Conservation (phyloP, 2,329 filamentous ascomycete species). For the Fusarium sterilihyphosum region DNA sequence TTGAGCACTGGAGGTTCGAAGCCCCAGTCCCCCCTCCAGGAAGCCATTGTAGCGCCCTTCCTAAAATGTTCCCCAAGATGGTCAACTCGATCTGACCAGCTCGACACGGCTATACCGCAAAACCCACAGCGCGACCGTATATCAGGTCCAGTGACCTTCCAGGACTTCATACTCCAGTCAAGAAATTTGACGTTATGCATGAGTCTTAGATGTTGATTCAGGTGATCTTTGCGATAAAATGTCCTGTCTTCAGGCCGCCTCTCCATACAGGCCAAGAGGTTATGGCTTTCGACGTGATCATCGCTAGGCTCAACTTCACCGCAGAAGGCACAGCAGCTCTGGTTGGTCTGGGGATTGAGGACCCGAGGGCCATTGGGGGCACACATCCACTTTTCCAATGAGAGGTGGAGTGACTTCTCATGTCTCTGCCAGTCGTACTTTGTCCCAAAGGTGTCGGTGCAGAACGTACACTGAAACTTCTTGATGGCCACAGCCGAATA, state of each 20-base stretch:
- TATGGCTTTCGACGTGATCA: rapidly evolving
- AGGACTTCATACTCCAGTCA: background rate
- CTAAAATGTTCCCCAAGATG: background rate
- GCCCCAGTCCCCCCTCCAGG: background rate
- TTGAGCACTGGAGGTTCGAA: background rate
- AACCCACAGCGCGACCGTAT: background rate
- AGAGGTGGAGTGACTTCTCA: background rate
- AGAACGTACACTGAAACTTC: background rate
- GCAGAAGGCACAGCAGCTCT: background rate
- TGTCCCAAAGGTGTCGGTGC: background rate
- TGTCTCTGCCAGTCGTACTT: background rate
- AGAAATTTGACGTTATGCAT: background rate
- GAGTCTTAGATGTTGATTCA: background rate
- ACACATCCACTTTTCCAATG: background rate
- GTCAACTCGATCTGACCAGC: background rate
- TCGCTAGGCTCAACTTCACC: rapidly evolving
- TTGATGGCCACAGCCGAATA: background rate
- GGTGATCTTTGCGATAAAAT: background rate
- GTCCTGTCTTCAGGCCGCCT: background rate
- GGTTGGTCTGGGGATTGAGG: rapidly evolving
- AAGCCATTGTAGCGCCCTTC: background rate
- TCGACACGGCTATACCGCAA: background rate
- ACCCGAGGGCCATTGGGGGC: rapidly evolving
- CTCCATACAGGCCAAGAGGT: background rate
- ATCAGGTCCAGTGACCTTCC: background rate